These are phyloP conservation scores for Tricholoma furcatifolium DNA, from an alignment of 768 basidiomycete species.

Conservation along the genomic window DNA sequence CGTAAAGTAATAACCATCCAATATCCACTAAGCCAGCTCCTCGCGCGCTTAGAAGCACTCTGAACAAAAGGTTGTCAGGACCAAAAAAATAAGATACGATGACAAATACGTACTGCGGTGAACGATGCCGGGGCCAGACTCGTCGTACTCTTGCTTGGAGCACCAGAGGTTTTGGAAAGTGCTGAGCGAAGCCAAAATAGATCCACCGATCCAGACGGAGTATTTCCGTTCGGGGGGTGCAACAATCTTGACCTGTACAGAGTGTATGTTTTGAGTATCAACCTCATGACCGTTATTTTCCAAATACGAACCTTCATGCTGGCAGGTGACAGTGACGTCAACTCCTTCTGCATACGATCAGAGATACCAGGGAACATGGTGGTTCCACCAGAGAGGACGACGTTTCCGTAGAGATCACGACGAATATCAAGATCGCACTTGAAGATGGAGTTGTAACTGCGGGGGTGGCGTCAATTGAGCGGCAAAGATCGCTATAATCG, in stretches of 20 bases:
- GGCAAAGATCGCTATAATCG: not conserved
- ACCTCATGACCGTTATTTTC: not conserved
- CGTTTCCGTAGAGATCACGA: constrained; percentile 78
- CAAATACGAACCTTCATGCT: constrained; percentile 74
- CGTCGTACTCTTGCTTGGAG: constrained; percentile 91
- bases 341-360: constrained; percentile 95
- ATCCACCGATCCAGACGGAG: constrained; percentile 94
- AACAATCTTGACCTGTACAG: constrained; percentile 76
- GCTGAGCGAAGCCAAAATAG: constrained; percentile 82
- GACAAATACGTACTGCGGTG: constrained; percentile 62
- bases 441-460: constrained; percentile 80
- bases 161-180: constrained; percentile 99
- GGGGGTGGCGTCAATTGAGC: constrained; percentile 19
- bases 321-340: constrained; percentile 78
- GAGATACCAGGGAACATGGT: constrained; percentile 97
- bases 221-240: constrained; percentile 94
- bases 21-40: constrained; percentile 4
- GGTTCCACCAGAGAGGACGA: constrained; percentile 86
- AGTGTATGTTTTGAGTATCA: constrained; percentile 4
- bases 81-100: not conserved
- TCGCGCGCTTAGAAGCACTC: constrained; percentile 27
- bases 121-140: constrained; percentile 75
- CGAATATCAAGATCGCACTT: constrained; percentile 87
- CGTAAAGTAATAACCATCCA: constrained; percentile 11
- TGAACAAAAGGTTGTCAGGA: constrained; percentile 6